These are phyloP conservation scores for Blastobotrys parvus DNA, from an alignment of 805 yeast species.

Conservation along the genomic window DNA sequence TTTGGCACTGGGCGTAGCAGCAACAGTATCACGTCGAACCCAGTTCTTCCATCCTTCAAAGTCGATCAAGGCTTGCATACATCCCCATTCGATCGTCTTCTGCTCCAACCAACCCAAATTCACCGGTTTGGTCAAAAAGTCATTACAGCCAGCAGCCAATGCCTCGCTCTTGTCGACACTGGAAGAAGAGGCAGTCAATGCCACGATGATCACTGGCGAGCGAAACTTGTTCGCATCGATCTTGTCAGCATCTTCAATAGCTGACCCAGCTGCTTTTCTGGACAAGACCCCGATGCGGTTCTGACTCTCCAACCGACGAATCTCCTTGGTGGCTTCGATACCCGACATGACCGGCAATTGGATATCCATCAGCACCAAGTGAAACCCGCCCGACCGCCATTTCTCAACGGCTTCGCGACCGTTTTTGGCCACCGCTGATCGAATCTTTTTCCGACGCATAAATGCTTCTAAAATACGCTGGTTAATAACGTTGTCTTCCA, in stretches of 20 bases:
- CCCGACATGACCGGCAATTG: conserved; percentile 96
- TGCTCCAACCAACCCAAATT: conserved; percentile 88
- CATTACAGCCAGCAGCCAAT: conserved; percentile 94
- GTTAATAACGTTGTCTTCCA: conserved; percentile 93
- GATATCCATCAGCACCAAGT: conserved; percentile 91
- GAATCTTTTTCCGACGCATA: conserved; percentile 74
- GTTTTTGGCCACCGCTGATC: conserved; percentile 78
- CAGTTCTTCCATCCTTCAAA: conserved; percentile 77
- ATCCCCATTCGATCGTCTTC: conserved; percentile 92
- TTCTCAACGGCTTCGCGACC: conserved; percentile 93
- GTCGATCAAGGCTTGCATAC: conserved; percentile 96
- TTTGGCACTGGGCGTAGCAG: conserved; percentile 3
- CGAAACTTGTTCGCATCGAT: conserved; percentile 59
- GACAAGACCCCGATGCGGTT: conserved; percentile 65
- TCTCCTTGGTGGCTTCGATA: conserved; percentile 87
- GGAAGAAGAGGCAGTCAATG: conserved; percentile 86
- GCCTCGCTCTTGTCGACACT: conserved; percentile 84
- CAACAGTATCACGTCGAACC: conserved; percentile 21
- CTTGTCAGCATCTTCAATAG: conserved; percentile 36
- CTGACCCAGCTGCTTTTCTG: conserved; percentile 24
- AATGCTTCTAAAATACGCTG: conserved; percentile 87
- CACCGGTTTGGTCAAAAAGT: conserved; percentile 92
- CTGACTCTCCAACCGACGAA: conserved; percentile 70
- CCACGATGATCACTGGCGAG: conserved; percentile 96
- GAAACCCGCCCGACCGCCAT: conserved; percentile 93